Base-by-base conservation (phyloP, 257 asterid genomes). In the Solanum megistacrolobum region DNA sequence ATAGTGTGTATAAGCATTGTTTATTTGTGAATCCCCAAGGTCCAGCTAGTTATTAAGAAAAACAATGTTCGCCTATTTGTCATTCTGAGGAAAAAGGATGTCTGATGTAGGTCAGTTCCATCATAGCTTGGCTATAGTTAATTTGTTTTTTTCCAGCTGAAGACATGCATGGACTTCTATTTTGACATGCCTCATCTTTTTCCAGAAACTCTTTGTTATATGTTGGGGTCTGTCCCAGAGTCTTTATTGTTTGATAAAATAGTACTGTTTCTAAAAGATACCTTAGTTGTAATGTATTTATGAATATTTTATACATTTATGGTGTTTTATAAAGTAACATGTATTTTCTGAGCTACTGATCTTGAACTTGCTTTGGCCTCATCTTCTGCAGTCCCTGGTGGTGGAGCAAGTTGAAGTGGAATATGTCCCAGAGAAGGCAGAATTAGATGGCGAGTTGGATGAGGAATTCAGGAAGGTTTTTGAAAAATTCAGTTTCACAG, bases 401-500 rank as follows among this genome's bases (percentile, higher is more conserved):
- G 97, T 41, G 48, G 48, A 90, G 91, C 93, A 76, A n/a, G 98
- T 97, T 85, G 99, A 93, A 92, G 90, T 96, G 87, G 99, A 97
- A 90, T 97, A 94, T 92, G 95, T 97, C 16, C 98, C 98, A 36
- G 99, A 97, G 83, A 94, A 91, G 91, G 97, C 95, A 8, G 98
- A 94, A 84, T 88, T 96, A 66, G 95, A 92, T 82, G 99, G 94
- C 55, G 87, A 89, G 71, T 86, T 93, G 88, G 93, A 94, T 87
- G 98, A 96, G 76, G 99, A 96, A 89, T 94, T 96, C 91, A 90
- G 95, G 88, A 96, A 93, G 93, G 92, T 97, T 86, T 96, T 97
- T 39, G 98, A 97, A 94, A 97, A 96, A 93, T 96, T 97, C 93
- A 94, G 72, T 81, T 95, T 96, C 71, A 85, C 68, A 43, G 98